Evolutionary conservation across 1,139 yeast genomes (phyloP).

Genomic region (Kodamaea derodonti): DNA sequence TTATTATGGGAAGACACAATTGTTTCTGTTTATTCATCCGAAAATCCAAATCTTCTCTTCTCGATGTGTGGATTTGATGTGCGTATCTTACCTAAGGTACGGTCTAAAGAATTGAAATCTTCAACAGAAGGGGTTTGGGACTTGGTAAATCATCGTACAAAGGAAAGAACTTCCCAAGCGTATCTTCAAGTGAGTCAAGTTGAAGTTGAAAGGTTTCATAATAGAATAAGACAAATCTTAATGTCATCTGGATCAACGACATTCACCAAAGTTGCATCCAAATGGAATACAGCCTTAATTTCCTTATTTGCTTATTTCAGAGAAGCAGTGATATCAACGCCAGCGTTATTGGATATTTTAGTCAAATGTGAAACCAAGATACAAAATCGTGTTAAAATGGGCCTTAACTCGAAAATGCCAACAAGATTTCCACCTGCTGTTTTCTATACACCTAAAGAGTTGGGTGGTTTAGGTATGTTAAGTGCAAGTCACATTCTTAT

Average conservation of each 20-base stretch:
- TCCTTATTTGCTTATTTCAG: constrained; percentile 85
- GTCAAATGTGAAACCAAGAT: constrained; percentile 92
- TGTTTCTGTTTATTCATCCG: constrained; percentile 85
- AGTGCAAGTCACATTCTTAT: constrained; percentile 95
- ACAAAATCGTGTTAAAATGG: constrained; percentile 92
- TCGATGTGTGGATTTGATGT: constrained; percentile 96
- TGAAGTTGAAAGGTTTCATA: constrained; percentile 76
- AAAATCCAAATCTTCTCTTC: constrained; percentile 83
- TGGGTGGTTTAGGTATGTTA: constrained; percentile 97
- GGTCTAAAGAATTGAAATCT: constrained; percentile 47
- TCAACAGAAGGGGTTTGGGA: constrained; percentile 90
- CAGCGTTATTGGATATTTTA: constrained; percentile 68
- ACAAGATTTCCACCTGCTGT: constrained; percentile 98
- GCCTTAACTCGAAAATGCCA: constrained; percentile 97
- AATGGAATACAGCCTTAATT: constrained; percentile 93
- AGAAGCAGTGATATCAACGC: constrained; percentile 89
- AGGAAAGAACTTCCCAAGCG: constrained; percentile 89
- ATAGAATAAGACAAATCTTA: constrained; percentile 81
- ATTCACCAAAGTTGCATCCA: constrained; percentile 88
- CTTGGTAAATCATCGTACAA: constrained; percentile 62
- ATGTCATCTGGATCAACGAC: constrained; percentile 97
- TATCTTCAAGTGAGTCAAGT: constrained; percentile 77
- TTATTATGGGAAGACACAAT: constrained; percentile 79
- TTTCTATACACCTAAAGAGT: constrained; percentile 93
- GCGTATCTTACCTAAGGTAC: constrained; percentile 71